phyloP scores from a whole-genome alignment of 202 grass and related monocot species.

The Bolboschoenoplectus hybrid region DNA sequence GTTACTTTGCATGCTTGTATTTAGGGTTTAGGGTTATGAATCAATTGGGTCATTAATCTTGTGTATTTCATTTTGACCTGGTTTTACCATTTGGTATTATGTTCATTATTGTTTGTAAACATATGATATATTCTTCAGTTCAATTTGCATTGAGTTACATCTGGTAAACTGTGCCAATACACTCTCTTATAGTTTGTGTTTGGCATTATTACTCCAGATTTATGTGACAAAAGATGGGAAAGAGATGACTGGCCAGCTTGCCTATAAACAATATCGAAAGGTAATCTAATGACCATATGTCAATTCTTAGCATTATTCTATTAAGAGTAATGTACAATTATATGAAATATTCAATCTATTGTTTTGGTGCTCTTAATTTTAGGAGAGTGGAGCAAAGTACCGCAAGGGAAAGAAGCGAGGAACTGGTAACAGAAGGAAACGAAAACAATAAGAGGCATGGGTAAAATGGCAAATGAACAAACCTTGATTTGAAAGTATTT shows the following conservation, averaged over 20 bases:
- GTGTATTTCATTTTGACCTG: not conserved
- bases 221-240: conserved; percentile 86
- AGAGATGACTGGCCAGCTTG: conserved; percentile 63
- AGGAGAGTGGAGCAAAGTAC: conserved; percentile 22
- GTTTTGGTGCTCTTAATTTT: not conserved
- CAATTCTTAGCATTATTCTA: not conserved
- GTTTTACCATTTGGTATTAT: not conserved
- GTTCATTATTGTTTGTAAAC: not conserved
- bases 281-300: conserved; percentile 38
- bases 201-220: conserved; percentile 58
- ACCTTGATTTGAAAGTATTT: not conserved
- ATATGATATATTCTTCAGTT: conserved; percentile 9
- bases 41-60: not conserved
- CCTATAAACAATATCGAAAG: conserved; percentile 72
- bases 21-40: not conserved
- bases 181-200: conserved; percentile 35
- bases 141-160: conserved; percentile 27
- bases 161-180: conserved; percentile 22
- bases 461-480: not conserved
- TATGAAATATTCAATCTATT: not conserved
- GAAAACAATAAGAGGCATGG: not conserved
- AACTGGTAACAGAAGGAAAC: conserved; percentile 19
- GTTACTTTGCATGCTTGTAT: not conserved
- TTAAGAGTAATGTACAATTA: not conserved
- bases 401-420: conserved; percentile 10